phyloP scores from a whole-genome alignment of 129 eudicot species.

The sunflower (Helianthus annuus) region HanXRQr2.0-SUNRISE NC_035437.2:118795878-118796377 shows the following conservation, averaged over 20 bases:
- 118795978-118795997: no score
- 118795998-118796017: no score
- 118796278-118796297: constrained; percentile 46
- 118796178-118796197: constrained; percentile 65
- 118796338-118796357: constrained; percentile 66
- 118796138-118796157: constrained; percentile 72
- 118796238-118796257: constrained; percentile 48
- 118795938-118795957: no score
- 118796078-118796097: constrained; percentile 43
- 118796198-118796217: constrained; percentile 63
- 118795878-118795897: no score
- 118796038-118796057: constrained; percentile 49
- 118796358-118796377: constrained; percentile 87
- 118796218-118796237: constrained; percentile 85
- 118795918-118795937: no score
- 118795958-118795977: no score
- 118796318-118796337: constrained; percentile 52
- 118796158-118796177: constrained; percentile 64
- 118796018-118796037: constrained; percentile 34
- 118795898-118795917: no score
- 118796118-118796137: constrained; percentile 58
- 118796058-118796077: constrained; percentile 38
- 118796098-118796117: constrained; percentile 50
- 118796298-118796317: constrained; percentile 51
- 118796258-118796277: not conserved